A percentile compares a stretch with the other conserved stretches of the same genome.
phyloP scores from a whole-genome alignment of 1,284 basidiomycete genomes.

The Cutaneotrichosporon sp. region DNA sequence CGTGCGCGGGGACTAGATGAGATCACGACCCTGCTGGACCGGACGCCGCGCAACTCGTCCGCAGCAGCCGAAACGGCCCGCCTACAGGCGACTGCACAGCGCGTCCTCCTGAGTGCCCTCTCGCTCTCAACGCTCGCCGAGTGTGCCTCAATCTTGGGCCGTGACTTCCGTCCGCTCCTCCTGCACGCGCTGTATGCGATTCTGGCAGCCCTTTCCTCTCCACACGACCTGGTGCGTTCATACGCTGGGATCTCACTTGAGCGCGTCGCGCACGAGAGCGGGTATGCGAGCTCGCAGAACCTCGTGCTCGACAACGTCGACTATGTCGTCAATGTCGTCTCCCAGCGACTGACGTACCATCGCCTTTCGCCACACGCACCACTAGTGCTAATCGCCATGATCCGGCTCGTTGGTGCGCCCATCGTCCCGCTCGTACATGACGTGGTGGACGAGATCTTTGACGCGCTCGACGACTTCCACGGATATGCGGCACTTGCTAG shows the following conservation, averaged over 20 bases:
- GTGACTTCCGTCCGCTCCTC: constrained; percentile 63
- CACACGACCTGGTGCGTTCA: constrained; percentile 63
- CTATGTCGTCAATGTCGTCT: constrained; percentile 84
- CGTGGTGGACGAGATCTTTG: constrained; percentile 92
- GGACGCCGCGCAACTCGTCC: constrained; percentile 32
- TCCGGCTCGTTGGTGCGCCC: constrained; percentile 77
- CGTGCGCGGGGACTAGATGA: constrained; percentile 60
- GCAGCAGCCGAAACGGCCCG: constrained; percentile 34
- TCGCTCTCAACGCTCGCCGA: constrained; percentile 70
- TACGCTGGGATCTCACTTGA: constrained; percentile 70
- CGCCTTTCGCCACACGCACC: constrained; percentile 64
- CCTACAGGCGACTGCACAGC: constrained; percentile 57
- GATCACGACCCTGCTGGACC: constrained; percentile 50
- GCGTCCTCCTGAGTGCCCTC: constrained; percentile 57
- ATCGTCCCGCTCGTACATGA: constrained; percentile 83
- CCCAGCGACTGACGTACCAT: constrained; percentile 70
- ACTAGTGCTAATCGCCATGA: constrained; percentile 71
- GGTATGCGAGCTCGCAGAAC: constrained; percentile 78
- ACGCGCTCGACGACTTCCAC: constrained; percentile 87
- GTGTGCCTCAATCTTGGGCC: constrained; percentile 61
- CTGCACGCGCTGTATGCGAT: constrained; percentile 78
- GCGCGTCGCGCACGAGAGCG: constrained; percentile 67
- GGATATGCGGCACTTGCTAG: constrained; percentile 65
- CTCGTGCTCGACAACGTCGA: constrained; percentile 88
- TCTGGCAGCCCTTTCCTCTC: constrained; percentile 74